Evolutionary conservation across 108 stramenopile genomes (phyloP), one percentile per base, ranked within the genome.

Genomic region (Aurantiochytrium sp.): DNA sequence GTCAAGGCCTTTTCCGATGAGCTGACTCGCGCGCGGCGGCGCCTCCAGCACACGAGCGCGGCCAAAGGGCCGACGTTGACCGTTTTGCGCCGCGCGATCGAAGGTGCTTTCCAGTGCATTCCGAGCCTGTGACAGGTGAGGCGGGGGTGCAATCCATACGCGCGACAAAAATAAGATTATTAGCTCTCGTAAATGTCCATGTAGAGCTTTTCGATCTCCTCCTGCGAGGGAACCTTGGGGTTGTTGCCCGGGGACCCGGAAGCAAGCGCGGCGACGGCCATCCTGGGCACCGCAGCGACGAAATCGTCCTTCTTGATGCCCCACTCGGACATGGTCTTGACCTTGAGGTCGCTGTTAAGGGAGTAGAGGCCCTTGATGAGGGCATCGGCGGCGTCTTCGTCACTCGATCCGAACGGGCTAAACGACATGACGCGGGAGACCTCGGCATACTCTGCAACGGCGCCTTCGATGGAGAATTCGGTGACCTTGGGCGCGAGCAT

Each of bases 401-500:
- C 73, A 24, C 73, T 81, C 19, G 42, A 37, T 48, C 73, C 73
- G 24, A 48, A 24, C 19, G 39, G 42, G 39, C 21, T 12, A 6
- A 81, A 12, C 10, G n/a, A 6, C 73, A 81, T 81, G 39, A 48
- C 73, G 39, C 73, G 73, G 24, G 73, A 6, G 32, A 41, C 39
- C n/a, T 81, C 73, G n/a, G 42, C 73, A 30, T 81, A 81, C 42
- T 48, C 42, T 27, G 39, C 73, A 17, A 48, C 45, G 0, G 73
- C 73, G 17, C 73, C 73, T 24, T 22, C 24, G 4, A 81, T 30
- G 24, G 73, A 81, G 24, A 81, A 81, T 24, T 81, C 73, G 45
- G 73, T 81, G 0, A 81, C 42, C 73, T 81, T 81, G 73, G 73
- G 73, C 6, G 73, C 73, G 12, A 81, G 45, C 73, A 81, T 81